A percentile compares a stretch with the other conserved stretches of the same genome.
phyloP scores from a whole-genome alignment of 306 rosid species.

The Carpinus fangiana region DNA sequence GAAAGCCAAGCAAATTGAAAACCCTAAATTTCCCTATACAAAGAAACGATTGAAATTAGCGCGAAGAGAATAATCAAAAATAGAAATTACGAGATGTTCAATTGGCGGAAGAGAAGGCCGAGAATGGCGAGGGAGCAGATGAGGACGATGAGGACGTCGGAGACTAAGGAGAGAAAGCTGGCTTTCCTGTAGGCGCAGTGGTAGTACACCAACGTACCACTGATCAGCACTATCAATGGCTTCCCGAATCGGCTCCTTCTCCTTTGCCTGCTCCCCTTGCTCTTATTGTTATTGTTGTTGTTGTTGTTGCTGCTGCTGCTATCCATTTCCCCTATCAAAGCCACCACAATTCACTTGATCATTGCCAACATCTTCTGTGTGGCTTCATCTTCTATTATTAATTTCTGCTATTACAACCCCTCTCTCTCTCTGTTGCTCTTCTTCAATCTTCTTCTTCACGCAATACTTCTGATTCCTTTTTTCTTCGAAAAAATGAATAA shows the following conservation, averaged over 20 bases:
- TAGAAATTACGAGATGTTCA: constrained; percentile 57
- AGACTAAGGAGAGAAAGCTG: constrained; percentile 63
- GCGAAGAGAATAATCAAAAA: neutral
- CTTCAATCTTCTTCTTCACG: neutral
- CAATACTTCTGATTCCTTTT: no score
- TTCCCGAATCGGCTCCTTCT: constrained; percentile 45
- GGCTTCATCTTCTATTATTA: neutral
- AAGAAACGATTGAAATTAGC: neutral
- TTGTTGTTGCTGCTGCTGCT: neutral
- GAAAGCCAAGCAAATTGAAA: neutral
- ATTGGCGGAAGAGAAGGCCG: constrained; percentile 88
- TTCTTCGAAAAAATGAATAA: no score
- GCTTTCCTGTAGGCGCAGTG: constrained; percentile 83
- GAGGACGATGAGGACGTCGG: constrained; percentile 90
- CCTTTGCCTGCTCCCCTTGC: constrained; percentile 3
- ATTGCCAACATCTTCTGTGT: neutral
- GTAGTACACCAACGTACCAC: constrained; percentile 73
- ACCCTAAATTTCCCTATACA: no score
- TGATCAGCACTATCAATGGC: constrained; percentile 49
- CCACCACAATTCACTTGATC: neutral
- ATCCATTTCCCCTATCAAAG: constrained; percentile 23
- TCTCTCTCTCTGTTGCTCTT: neutral
- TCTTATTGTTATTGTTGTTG: neutral
- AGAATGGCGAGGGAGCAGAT: constrained; percentile 96
- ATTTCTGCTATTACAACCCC: neutral